phyloP scores from a whole-genome alignment of 306 rosid species.

The Rosa multiflora region DNA sequence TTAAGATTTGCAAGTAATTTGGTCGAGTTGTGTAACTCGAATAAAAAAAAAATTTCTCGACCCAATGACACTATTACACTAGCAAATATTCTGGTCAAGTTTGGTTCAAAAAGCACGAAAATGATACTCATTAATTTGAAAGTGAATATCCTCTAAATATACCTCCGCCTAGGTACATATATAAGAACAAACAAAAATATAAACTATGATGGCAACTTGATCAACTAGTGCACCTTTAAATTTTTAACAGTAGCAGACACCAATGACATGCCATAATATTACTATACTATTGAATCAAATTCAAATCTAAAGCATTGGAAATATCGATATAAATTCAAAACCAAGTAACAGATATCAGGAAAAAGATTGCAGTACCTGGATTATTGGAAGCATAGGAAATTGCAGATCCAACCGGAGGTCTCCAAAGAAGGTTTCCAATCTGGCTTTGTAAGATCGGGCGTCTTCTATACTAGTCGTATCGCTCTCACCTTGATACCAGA shows the following conservation, averaged over 20 bases:
- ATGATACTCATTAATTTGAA: too few species aligned
- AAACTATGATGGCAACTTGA: not conserved
- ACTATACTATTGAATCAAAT: not conserved
- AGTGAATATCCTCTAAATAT: not conserved
- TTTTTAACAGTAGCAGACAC: not conserved
- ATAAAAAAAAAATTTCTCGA: too few species aligned
- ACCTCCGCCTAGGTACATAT: not conserved
- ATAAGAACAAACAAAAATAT: not conserved
- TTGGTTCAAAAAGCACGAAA: too few species aligned
- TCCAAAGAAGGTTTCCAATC: conserved; percentile 49
- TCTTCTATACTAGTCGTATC: conserved; percentile 46
- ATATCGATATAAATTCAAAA: not conserved
- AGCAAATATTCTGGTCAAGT: too few species aligned
- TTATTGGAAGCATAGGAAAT: conserved; percentile 68
- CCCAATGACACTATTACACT: too few species aligned
- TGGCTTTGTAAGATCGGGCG: conserved; percentile 41
- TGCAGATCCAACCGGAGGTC: conserved; percentile 60
- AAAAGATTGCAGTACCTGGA: conserved; percentile 45
- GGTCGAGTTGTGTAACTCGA: not conserved
- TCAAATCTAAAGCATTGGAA: not conserved
- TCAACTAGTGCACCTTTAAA: not conserved
- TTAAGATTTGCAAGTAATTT: not conserved
- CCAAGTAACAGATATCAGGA: not conserved
- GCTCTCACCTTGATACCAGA: conserved; percentile 86
- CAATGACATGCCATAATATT: not conserved